Percentiles rank a stretch among this genome's conserved stretches.
Conservation (phyloP, 1,139 yeast genomes). For the Suhomyces bolitotheri region DNA sequence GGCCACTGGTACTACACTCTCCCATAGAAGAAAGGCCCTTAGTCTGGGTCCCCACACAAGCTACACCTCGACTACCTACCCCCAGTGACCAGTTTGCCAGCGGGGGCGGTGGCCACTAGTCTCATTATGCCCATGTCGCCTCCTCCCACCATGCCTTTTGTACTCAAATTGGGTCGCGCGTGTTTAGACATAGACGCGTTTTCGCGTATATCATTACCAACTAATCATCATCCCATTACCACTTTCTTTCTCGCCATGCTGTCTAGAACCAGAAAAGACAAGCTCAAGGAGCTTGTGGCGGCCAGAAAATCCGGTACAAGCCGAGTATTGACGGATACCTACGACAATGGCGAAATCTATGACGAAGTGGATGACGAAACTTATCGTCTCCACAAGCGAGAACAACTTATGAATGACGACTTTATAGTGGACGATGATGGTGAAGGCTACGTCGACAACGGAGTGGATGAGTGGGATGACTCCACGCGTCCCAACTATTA, state of each 20-base stretch:
- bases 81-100: too few species aligned
- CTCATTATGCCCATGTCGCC: too few species aligned
- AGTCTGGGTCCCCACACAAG: too few species aligned
- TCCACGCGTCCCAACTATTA: conserved; percentile 50
- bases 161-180: too few species aligned
- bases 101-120: too few species aligned
- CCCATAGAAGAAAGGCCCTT: too few species aligned
- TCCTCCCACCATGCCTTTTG: too few species aligned
- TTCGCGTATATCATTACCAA: conserved; percentile 4
- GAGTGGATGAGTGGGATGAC: conserved; percentile 85
- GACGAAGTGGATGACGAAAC: conserved; percentile 86
- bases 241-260: conserved; percentile 20
- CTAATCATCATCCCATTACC: neutral
- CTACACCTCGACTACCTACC: too few species aligned
- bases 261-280: conserved; percentile 37
- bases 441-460: conserved; percentile 87
- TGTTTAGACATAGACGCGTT: conserved; percentile 3
- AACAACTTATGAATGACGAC: conserved; percentile 82
- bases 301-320: conserved; percentile 42
- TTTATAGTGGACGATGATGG: conserved; percentile 94
- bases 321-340: conserved; percentile 23
- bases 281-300: conserved; percentile 40
- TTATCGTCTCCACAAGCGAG: conserved; percentile 72
- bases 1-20: too few species aligned
- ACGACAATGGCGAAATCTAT: conserved; percentile 55